Evolutionary conservation across 805 yeast genomes (phyloP).

Genomic region (Yarrowia divulgata): DNA sequence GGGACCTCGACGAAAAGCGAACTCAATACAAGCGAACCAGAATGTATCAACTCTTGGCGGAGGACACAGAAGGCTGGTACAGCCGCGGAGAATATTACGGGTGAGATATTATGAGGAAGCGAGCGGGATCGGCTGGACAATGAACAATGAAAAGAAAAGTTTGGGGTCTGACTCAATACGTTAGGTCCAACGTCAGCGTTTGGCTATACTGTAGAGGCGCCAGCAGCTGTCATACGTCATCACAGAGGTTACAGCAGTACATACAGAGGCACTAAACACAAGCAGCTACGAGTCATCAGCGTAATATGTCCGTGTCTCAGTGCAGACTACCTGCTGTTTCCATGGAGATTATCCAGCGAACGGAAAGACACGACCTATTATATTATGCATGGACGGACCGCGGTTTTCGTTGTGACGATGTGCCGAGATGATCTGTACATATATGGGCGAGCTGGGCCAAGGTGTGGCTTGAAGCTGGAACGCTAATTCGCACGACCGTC

Average conservation of each 20-base stretch:
- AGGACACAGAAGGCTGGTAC: neutral
- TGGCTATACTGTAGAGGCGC: too few relatives aligned
- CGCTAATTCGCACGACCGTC: neutral
- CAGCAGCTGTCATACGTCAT: conserved; percentile 13
- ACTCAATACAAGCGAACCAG: too few relatives aligned
- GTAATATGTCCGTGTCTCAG: too few relatives aligned
- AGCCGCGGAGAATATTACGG: neutral
- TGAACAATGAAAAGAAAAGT: neutral
- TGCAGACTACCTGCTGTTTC: neutral
- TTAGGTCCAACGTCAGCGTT: neutral
- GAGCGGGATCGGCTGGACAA: conserved; percentile 9
- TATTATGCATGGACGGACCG: neutral
- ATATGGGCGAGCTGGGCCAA: neutral
- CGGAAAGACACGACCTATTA: neutral
- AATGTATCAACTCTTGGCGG: neutral
- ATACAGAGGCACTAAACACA: too few relatives aligned
- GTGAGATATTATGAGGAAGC: conserved; percentile 7
- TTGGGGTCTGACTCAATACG: neutral
- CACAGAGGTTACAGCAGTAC: neutral
- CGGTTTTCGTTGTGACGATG: too few relatives aligned
- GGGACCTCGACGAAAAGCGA: neutral
- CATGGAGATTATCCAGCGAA: neutral
- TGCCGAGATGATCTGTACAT: neutral
- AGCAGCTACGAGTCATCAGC: too few relatives aligned
- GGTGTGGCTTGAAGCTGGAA: conserved; percentile 6